Conservation (phyloP, 176 grass and related monocot genomes). For the Cenchrus americanus region DNA sequence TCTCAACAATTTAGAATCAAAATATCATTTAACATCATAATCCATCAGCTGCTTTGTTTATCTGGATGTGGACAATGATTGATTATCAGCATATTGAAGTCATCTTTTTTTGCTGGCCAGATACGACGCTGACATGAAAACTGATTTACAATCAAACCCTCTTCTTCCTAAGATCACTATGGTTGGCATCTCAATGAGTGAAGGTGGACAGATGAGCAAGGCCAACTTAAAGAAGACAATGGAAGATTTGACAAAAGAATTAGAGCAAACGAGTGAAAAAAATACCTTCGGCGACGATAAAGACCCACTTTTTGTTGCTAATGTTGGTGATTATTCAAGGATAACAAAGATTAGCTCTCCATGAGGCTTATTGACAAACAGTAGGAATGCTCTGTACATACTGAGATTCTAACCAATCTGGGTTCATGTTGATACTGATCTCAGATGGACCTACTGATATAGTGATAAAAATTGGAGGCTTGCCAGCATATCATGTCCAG, state of each 20-base stretch:
- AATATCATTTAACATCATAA: not conserved
- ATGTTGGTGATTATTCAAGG: slow-evolving; percentile 85
- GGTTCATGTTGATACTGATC: slow-evolving; percentile 28
- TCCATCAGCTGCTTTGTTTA: not conserved
- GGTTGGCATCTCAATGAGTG: slow-evolving; percentile 86
- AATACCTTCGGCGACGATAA: slow-evolving; percentile 59
- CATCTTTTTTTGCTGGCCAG: slow-evolving; percentile 33
- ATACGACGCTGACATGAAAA: slow-evolving; percentile 31
- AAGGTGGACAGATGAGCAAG: slow-evolving; percentile 78
- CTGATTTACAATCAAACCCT: slow-evolving; percentile 58
- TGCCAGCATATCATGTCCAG: not conserved
- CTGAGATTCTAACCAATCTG: slow-evolving; percentile 25
- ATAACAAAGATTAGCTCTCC: slow-evolving; percentile 68
- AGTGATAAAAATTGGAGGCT: not conserved
- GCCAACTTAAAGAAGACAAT: slow-evolving; percentile 83
- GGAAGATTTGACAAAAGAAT: slow-evolving; percentile 83
- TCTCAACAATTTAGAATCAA: not conserved
- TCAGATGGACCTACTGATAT: not conserved
- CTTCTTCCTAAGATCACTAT: slow-evolving; percentile 91
- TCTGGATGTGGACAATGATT: not conserved
- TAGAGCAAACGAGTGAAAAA: slow-evolving; percentile 69
- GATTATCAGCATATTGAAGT: slow-evolving; percentile 29
- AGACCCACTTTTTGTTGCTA: slow-evolving; percentile 89
- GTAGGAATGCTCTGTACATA: not conserved
- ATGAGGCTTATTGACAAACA: slow-evolving; percentile 28